These are phyloP conservation scores for Maudiozyma barnettii DNA, from an alignment of 805 yeast genomes.

Conservation along the genomic window DNA sequence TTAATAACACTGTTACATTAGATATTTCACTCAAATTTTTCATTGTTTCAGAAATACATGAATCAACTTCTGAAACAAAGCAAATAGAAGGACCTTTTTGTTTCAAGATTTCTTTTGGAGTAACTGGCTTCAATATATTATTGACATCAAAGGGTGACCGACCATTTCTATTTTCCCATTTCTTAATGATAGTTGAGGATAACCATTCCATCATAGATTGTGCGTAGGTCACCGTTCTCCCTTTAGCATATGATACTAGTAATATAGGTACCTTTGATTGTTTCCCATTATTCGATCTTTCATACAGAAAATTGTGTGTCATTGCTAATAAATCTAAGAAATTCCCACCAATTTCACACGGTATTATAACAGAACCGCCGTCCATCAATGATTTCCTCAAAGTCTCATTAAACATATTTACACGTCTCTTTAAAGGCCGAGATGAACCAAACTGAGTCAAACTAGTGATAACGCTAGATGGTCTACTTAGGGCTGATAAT, in stretches of 20 bases:
- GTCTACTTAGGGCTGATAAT: conserved; percentile 56
- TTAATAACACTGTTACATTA: conserved; percentile 61
- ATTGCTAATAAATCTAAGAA: conserved; percentile 68
- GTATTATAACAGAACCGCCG: conserved; percentile 65
- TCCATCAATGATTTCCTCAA: conserved; percentile 36
- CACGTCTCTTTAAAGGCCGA: conserved; percentile 50
- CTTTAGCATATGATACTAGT: conserved; percentile 68
- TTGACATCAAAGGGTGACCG: conserved; percentile 69
- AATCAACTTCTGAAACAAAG: conserved; percentile 64
- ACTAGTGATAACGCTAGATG: conserved; percentile 75
- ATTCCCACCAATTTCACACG: conserved; percentile 73
- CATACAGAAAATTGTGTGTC: conserved; percentile 54
- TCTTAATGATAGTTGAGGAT: conserved; percentile 75
- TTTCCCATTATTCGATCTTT: conserved; percentile 23
- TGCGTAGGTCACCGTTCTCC: conserved; percentile 70
- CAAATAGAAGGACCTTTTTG: conserved; percentile 68
- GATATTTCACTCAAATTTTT: conserved; percentile 52
- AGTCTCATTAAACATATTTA: conserved; percentile 58
- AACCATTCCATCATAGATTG: conserved; percentile 93
- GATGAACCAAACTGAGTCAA: conserved; percentile 47
- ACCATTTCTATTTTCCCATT: conserved; percentile 63
- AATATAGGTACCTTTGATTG: conserved; percentile 53
- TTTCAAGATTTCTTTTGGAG: conserved; percentile 45
- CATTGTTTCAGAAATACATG: conserved; percentile 44
- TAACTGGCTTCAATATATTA: conserved; percentile 46